Evolutionary conservation across 805 yeast genomes (phyloP), one percentile per base, ranked within the genome.

Genomic region (Yamadazyma sp.): DNA sequence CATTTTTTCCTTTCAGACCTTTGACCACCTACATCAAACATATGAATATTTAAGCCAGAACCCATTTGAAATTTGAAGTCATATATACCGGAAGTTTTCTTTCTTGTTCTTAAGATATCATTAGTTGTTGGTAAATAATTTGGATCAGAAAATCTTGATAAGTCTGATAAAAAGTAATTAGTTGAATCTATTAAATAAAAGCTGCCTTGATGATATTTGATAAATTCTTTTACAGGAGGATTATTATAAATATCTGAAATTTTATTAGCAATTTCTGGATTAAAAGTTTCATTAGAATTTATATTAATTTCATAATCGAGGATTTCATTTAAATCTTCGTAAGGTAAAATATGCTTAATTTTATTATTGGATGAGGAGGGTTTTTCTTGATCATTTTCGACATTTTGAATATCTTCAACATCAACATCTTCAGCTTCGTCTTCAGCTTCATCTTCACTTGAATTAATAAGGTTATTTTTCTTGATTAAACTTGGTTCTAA

Each of bases 1-100:
- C 98, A 93, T 60, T 93, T 91, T 53, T 85, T 86, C 35, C 98
- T 79, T 65, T 93, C 98, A 3, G 94, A 80, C 50, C 98, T 71
- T 60, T 93, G 98, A 1, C 97, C 97, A 44, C 97, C 97, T 31
- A 89, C 96, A 58, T 89, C 97, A 52, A 52, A 68, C 73, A 68
- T 67, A 48, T 68, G 73, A 23, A 67, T 60, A 33, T 59, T 62
- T 15, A 66, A 49, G 5, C 69, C 69, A 21, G 49, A 43, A n/a
- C 84, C 87, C 76, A 88, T 73, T 40, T 78, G 79, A 50, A 89
- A 85, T 38, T 75, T 70, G 39, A 86, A 80, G 55, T 88, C 96
- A 49, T 81, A 86, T 15, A 89, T 86, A 60, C 97, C 96, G 1
- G 95, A 83, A 0, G 97, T 89, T 62, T 86, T 89, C 55, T 86